Evolutionary conservation across 192 early-diverging fungal genomes (phyloP).

Genomic region (Coemansia sp.): DNA sequence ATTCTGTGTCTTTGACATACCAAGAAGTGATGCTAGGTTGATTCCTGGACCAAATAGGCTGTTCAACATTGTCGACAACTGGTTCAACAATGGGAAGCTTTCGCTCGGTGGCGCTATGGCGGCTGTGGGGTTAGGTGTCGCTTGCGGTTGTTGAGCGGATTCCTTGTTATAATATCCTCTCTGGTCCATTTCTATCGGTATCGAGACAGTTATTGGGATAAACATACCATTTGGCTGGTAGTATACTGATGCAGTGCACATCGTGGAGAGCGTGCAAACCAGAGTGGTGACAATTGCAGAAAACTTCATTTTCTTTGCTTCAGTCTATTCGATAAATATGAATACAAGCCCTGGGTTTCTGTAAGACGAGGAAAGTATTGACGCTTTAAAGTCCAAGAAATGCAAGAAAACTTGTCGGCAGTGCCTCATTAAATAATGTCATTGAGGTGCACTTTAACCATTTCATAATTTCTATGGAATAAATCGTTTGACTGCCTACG

Average conservation of each 20-base stretch:
- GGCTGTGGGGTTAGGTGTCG: neutral
- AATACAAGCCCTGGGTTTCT: neutral
- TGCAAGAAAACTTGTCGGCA: too few species aligned
- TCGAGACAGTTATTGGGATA: slow-evolving; percentile 21
- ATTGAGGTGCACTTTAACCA: too few species aligned
- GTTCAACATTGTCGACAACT: neutral
- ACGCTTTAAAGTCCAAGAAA: too few species aligned
- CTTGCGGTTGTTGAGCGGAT: neutral
- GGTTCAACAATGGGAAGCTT: neutral
- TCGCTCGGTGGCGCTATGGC: neutral
- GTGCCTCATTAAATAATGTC: too few species aligned
- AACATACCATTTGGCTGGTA: slow-evolving; percentile 35
- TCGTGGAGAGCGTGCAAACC: neutral
- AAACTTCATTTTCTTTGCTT: slow-evolving; percentile 17
- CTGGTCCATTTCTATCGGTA: slow-evolving; percentile 1
- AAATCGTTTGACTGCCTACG: too few species aligned
- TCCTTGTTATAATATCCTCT: neutral
- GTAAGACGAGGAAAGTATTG: too few species aligned
- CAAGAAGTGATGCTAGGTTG: neutral
- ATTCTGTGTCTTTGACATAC: neutral
- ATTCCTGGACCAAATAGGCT: neutral
- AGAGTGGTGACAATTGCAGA: neutral
- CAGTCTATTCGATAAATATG: neutral
- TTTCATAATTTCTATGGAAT: too few species aligned
- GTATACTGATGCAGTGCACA: slow-evolving; percentile 14